These are phyloP conservation scores for Colletotrichum karsti DNA, from an alignment of 2,329 filamentous ascomycete genomes.

Conservation along the genomic window DNA sequence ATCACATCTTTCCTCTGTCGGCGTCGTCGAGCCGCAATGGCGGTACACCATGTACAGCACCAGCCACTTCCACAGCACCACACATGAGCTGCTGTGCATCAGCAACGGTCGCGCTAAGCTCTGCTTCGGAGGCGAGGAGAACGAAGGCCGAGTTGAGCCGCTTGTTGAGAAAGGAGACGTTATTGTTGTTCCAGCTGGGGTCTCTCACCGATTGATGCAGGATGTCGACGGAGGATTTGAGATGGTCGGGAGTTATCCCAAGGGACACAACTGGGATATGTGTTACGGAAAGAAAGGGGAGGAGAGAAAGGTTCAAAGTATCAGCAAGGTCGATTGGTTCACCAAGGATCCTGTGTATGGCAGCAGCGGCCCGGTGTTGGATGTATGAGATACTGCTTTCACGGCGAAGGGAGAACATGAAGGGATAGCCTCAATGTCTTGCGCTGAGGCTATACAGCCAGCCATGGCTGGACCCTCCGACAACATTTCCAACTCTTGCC, in stretches of 20 bases:
- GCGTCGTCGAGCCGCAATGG: constrained; percentile 71
- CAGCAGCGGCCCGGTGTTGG: constrained; percentile 17
- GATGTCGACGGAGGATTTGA: constrained; percentile 64
- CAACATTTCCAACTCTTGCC: no score
- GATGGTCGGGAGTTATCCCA: constrained; percentile 75
- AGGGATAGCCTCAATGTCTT: no score
- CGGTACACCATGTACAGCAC: constrained; percentile 73
- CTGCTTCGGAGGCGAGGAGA: constrained; percentile 73
- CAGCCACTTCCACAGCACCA: constrained; percentile 73
- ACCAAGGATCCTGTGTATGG: constrained; percentile 32
- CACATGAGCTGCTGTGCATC: constrained; percentile 73
- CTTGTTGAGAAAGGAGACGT: constrained; percentile 68
- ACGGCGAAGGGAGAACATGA: neutral
- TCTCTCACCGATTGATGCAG: constrained; percentile 69
- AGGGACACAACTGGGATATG: constrained; percentile 72
- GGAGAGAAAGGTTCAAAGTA: constrained; percentile 51
- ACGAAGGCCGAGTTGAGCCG: constrained; percentile 63
- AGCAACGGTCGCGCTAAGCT: constrained; percentile 65
- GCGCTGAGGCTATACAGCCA: no score
- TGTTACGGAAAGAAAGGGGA: constrained; percentile 71
- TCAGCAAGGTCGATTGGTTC: constrained; percentile 28
- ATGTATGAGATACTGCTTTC: neutral
- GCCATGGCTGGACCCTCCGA: no score
- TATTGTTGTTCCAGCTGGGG: constrained; percentile 71
- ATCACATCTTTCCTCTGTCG: constrained; percentile 59